phyloP scores from a whole-genome alignment of 805 yeast genomes.

The Monosporozyma solicola region DNA sequence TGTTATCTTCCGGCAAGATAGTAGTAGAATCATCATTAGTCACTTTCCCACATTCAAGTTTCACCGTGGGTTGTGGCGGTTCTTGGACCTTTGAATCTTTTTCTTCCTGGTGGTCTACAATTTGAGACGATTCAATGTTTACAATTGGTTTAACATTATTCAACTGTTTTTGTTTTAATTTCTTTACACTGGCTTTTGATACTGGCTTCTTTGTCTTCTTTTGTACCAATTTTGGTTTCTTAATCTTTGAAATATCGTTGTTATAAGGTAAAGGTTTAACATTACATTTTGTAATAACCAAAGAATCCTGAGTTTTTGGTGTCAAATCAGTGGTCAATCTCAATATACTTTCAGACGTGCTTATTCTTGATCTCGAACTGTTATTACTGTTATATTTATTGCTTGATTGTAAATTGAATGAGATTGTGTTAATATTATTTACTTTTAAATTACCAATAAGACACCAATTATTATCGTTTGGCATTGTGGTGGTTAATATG shows the following conservation, averaged over 20 bases:
- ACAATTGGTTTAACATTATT: slow-evolving; percentile 12
- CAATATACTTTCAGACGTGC: neutral
- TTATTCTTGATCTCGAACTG: neutral
- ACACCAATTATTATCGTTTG: neutral
- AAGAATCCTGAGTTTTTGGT: slow-evolving; percentile 14
- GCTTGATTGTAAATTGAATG: neutral
- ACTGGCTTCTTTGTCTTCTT: slow-evolving; percentile 1
- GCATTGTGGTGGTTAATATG: neutral
- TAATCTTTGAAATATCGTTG: neutral
- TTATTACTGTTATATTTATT: neutral
- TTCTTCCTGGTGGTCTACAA: neutral
- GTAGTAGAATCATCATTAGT: neutral
- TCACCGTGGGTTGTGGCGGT: neutral
- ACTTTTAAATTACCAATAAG: neutral
- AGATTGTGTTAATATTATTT: neutral
- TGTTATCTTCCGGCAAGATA: neutral
- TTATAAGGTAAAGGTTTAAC: neutral
- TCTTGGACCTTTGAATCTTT: no score
- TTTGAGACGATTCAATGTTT: slow-evolving; percentile 4
- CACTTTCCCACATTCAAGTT: neutral
- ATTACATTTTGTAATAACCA: slow-evolving; percentile 11
- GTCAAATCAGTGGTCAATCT: slow-evolving; percentile 9
- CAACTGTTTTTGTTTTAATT: slow-evolving; percentile 10
- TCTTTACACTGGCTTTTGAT: neutral
- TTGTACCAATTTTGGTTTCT: neutral